These are phyloP conservation scores for Inga oerstediana DNA, from an alignment of 306 rosid species.

Conservation along the genomic window DNA sequence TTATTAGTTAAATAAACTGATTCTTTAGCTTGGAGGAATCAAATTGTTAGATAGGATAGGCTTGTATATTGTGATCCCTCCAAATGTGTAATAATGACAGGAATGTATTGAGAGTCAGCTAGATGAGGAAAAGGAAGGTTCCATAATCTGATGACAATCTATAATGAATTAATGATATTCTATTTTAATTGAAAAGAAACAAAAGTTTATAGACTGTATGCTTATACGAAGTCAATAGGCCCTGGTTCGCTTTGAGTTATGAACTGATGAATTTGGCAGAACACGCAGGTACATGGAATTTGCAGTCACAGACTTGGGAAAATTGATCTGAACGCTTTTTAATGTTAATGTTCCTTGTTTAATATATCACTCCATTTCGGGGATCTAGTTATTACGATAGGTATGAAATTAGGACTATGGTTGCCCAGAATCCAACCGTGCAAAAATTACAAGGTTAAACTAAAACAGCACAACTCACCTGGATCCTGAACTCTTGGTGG, in stretches of 20 bases:
- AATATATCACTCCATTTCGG: not conserved
- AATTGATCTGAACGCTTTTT: not conserved
- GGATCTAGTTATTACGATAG: not conserved
- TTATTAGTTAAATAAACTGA: not conserved
- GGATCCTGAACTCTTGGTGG: not conserved
- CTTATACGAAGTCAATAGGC: not conserved
- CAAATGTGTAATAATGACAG: not conserved
- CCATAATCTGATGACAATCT: not conserved
- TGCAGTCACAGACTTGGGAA: not conserved
- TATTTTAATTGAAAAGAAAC: not conserved
- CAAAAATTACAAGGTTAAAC: not conserved
- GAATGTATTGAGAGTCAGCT: not conserved
- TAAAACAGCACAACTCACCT: not conserved
- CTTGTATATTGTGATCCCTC: not conserved
- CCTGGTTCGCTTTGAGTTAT: not conserved
- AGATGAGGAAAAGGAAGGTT: not conserved
- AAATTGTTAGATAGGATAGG: not conserved
- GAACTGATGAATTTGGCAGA: not conserved
- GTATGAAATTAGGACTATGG: not conserved
- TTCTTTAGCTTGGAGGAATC: not conserved
- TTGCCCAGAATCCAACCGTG: not conserved
- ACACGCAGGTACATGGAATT: not conserved
- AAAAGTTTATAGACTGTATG: not conserved
- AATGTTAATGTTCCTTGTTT: not conserved
- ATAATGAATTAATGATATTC: not conserved